Conservation (phyloP, 169 alveolate species). For the Perkinsus olseni region DNA sequence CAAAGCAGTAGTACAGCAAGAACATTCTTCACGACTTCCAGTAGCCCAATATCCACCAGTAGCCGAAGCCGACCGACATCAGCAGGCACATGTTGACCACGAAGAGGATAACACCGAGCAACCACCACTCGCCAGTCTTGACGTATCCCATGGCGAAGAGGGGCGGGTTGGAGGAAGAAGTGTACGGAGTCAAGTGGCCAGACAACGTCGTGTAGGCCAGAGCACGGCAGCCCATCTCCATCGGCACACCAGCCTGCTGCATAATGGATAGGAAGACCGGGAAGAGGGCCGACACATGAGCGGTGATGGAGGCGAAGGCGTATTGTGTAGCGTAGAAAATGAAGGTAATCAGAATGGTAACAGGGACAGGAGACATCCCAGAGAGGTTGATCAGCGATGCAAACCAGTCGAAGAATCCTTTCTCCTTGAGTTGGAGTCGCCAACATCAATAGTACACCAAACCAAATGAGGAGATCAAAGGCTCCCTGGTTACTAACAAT, state of each 20-base stretch:
- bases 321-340: background rate
- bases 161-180: background rate
- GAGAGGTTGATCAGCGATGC: background rate
- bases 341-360: background rate
- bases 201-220: background rate
- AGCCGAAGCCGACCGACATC: background rate
- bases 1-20: background rate
- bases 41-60: background rate
- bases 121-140: background rate
- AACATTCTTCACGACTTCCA: background rate
- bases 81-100: background rate
- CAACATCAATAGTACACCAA: background rate
- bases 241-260: background rate
- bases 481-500: background rate
- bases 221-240: background rate
- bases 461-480: background rate
- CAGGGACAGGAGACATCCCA: background rate
- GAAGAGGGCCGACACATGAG: background rate
- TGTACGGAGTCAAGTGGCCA: background rate
- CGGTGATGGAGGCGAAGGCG: slow-evolving; percentile 10
- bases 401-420: background rate
- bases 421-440: background rate
- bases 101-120: background rate
- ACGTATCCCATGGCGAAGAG: background rate
- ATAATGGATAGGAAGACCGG: background rate